Evolutionary conservation across 331 rosid species (phyloP).

Genomic region (Dryas integrifolia): DNA sequence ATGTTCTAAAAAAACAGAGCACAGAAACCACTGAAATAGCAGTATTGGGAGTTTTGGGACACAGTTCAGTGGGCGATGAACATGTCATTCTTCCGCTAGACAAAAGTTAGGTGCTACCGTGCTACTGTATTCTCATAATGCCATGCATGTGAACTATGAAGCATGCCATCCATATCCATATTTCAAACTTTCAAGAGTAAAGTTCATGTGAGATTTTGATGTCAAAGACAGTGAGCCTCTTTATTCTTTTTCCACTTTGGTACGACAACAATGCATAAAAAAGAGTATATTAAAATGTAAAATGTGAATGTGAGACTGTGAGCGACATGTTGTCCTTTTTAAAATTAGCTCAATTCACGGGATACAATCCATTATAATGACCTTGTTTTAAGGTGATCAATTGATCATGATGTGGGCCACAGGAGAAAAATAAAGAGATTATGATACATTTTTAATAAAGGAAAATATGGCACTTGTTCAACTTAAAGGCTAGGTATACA

Average conservation of each 20-base stretch:
- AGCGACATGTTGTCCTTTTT: not conserved
- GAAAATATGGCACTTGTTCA: not conserved
- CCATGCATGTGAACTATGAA: not conserved
- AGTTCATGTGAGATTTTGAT: not conserved
- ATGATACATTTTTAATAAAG: not conserved
- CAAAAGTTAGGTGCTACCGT: not conserved
- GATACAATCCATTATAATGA: not conserved
- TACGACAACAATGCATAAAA: not conserved
- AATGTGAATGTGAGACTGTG: not conserved
- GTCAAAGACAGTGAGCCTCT: not conserved
- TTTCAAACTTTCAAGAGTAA: no score
- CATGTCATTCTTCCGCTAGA: not conserved
- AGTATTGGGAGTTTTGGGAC: not conserved
- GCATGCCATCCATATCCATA: not conserved
- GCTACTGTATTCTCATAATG: not conserved
- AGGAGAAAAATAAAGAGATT: not conserved
- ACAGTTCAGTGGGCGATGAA: not conserved
- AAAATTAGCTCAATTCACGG: not conserved
- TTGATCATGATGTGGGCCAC: not conserved
- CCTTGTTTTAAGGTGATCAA: constrained; percentile 1
- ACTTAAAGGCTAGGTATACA: not conserved
- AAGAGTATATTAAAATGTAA: not conserved
- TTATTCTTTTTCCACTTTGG: not conserved
- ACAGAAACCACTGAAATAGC: no score
- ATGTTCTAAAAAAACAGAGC: no score